Conservation (phyloP, 768 basidiomycete genomes). For the Cubamyces sp. region DNA sequence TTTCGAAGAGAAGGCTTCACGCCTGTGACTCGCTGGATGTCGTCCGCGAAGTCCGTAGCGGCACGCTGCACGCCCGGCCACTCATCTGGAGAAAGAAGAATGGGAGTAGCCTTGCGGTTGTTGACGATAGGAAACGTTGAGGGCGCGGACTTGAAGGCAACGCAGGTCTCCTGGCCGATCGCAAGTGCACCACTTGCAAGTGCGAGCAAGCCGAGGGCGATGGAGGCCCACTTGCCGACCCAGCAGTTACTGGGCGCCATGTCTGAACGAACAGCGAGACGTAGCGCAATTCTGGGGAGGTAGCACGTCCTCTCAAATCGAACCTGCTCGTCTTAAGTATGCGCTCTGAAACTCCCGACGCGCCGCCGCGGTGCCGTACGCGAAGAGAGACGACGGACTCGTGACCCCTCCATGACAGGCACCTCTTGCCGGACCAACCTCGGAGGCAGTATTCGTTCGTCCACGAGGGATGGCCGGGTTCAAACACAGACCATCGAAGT, state of each 20-base stretch:
- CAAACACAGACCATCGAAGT: background rate
- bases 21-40: constrained; percentile 65
- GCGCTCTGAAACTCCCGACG: background rate
- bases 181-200: constrained; percentile 35
- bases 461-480: background rate
- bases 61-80: constrained; percentile 68
- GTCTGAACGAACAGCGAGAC: background rate
- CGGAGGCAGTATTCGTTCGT: background rate
- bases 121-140: constrained; percentile 49
- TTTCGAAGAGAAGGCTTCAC: constrained; percentile 55
- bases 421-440: constrained; percentile 12
- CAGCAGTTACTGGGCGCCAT: constrained; percentile 11
- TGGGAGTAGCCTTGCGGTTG: constrained; percentile 49
- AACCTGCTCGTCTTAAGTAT: constrained; percentile 4
- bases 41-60: constrained; percentile 60
- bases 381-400: background rate
- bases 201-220: constrained; percentile 24
- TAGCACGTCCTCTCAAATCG: background rate
- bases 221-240: constrained; percentile 10
- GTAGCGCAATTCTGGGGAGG: background rate
- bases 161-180: constrained; percentile 55
- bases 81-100: constrained; percentile 57
- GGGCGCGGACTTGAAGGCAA: constrained; percentile 43
- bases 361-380: constrained; percentile 5
- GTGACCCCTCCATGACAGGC: constrained; percentile 10